Evolutionary conservation across 2,329 filamentous ascomycete species (phyloP), one percentile per base, ranked within the genome.

Genomic region (Arthrobotrys megalospora): DNA sequence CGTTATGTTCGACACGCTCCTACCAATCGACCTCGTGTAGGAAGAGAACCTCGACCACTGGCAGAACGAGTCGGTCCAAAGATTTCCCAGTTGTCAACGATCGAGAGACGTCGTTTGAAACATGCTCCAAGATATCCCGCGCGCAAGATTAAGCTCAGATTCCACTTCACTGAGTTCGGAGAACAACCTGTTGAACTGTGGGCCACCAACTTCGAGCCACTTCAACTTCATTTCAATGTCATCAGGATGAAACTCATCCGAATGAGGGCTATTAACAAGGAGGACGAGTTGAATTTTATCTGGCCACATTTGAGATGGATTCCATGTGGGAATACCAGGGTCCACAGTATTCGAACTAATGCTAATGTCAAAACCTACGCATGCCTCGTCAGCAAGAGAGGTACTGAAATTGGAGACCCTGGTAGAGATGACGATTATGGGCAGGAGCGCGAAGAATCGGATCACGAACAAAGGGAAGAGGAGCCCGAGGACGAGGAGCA

Each of bases 241-340:
- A 5, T 77, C 6, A 24, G 48, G 4, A 50, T 41, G 6, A 64
- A 50, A 12, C 48, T 77, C 7, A 6, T 70, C 7, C 36, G 24
- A 4, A 21, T 12, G 14, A 64, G 19, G 21, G 16, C 0, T 66
- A 65, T 77, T 36, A 28, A 48, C 1, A 52, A 53, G 41, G 24
- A n/a, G 4, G 72, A 77, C 7, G 43, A 66, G 10, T 34, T 77
- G 19, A 48, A 70, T n/a, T 77, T 77, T 28, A n/a, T 52, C 5
- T 77, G 72, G 72, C 55, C 72, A 6, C 55, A 77, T 60, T 41
- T 77, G 4, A 32, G 72, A 32, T 77, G 72, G 72, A 24, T 52
- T 12, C 65, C 72, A 11, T 24, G 19, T 6, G 65, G 58, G 2
- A 38, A 58, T 10, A 53, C 48, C 8, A 60, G 38, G 16, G 65